Percentiles rank a stretch among this genome's conserved stretches.
phyloP scores from a whole-genome alignment of 2,329 filamentous ascomycete species.

The Paradendryphiella salina region DNA sequence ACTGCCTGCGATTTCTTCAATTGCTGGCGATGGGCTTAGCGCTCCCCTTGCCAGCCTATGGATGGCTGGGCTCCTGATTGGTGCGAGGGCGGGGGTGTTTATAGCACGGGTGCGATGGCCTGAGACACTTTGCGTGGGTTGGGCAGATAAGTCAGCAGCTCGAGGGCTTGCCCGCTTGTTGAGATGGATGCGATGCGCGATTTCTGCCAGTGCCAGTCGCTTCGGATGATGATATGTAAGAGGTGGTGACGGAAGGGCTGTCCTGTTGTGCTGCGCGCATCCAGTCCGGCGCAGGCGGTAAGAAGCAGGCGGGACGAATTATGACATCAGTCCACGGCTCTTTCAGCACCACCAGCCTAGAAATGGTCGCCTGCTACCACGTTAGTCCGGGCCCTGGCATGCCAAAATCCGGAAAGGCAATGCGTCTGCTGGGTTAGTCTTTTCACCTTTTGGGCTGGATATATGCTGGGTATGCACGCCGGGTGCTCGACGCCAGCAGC shows the following conservation, averaged over 20 bases:
- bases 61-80: constrained; percentile 35
- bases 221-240: not conserved
- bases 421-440: constrained; percentile 1
- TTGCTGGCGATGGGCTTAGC: constrained; percentile 42
- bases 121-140: constrained; percentile 9
- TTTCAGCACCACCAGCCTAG: not conserved
- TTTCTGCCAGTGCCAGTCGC: not conserved
- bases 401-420: constrained; percentile 1
- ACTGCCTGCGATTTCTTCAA: constrained; percentile 42
- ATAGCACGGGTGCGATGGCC: constrained; percentile 17
- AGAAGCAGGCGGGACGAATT: constrained; percentile 14
- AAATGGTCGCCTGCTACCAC: constrained; percentile 9
- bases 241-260: constrained; percentile 4
- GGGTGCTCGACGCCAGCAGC: not conserved
- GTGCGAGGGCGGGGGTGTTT: constrained; percentile 18
- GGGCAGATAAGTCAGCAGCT: not conserved
- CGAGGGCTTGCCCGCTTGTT: not conserved
- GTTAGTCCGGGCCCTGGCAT: constrained; percentile 5
- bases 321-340: constrained; percentile 14
- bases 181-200: not conserved
- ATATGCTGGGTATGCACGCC: too few species aligned
- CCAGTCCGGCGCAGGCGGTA: constrained; percentile 14
- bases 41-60: constrained; percentile 40
- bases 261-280: not conserved
- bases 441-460: too few species aligned